These are phyloP conservation scores for Mycena venus DNA, from an alignment of 768 basidiomycete genomes.

Conservation along the genomic window DNA sequence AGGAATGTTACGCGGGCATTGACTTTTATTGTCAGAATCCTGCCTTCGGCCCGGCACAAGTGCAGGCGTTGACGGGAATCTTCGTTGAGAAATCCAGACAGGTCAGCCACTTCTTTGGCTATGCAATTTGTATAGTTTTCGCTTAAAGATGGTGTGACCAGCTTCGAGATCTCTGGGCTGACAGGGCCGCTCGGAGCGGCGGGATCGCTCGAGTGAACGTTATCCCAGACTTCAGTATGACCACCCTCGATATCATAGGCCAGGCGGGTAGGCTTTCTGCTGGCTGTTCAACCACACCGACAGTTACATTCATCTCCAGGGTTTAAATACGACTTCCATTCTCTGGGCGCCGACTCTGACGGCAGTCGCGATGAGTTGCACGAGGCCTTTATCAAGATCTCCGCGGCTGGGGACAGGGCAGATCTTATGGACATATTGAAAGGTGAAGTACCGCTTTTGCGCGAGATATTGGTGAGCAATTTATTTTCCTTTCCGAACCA, in stretches of 20 bases:
- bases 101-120: constrained; percentile 33
- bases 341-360: constrained; percentile 22
- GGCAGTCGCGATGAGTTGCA: constrained; percentile 48
- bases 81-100: constrained; percentile 54
- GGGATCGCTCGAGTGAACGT: constrained; percentile 54
- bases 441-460: constrained; percentile 43
- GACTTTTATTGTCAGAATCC: constrained; percentile 51
- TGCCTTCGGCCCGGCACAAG: constrained; percentile 60
- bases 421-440: constrained; percentile 37
- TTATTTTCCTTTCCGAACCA: neutral
- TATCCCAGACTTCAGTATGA: constrained; percentile 61
- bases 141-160: constrained; percentile 16
- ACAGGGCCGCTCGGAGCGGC: constrained; percentile 33
- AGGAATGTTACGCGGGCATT: neutral
- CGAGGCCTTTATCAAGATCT: constrained; percentile 56
- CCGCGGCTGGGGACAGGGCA: constrained; percentile 44
- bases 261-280: constrained; percentile 58
- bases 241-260: constrained; percentile 75
- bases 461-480: neutral
- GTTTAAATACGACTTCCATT: constrained; percentile 32
- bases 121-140: no score
- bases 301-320: constrained; percentile 24
- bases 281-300: constrained; percentile 49
- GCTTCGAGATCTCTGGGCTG: constrained; percentile 52
- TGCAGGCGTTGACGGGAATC: constrained; percentile 55